A percentile compares a stretch with the other conserved stretches of the same genome.
Conservation (phyloP, 139 green algal species). For the Dunaliella primolecta region DNA sequence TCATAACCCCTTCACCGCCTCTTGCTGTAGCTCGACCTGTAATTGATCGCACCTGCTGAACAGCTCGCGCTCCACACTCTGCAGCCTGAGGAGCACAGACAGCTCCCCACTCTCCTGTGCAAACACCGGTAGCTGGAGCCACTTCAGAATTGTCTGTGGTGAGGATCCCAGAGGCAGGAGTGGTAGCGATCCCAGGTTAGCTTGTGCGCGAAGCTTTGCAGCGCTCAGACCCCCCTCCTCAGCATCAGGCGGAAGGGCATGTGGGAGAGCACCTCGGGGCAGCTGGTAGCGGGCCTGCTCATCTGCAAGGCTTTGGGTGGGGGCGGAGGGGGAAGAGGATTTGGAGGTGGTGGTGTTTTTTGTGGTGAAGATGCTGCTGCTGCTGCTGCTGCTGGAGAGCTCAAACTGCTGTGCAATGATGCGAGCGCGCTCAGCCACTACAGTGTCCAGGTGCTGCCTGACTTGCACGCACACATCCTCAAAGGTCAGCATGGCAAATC, state of each 20-base stretch:
- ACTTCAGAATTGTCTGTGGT: neutral
- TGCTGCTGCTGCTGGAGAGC: neutral
- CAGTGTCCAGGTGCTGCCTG: neutral
- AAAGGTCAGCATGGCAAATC: conserved; percentile 15
- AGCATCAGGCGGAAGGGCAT: neutral
- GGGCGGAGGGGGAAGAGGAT: no score
- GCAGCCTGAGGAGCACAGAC: conserved; percentile 2
- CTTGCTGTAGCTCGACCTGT: no score
- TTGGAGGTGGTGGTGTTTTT: no score
- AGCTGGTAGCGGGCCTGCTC: neutral
- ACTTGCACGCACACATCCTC: conserved; percentile 16
- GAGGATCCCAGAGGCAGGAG: neutral
- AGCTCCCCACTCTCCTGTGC: neutral
- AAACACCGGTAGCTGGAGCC: conserved; percentile 2
- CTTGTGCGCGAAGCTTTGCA: neutral
- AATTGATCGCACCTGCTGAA: conserved; percentile 20
- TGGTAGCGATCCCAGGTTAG: conserved; percentile 2
- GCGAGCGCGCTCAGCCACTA: conserved; percentile 11
- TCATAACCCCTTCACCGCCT: no score
- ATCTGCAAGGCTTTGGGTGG: no score
- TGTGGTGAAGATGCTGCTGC: neutral
- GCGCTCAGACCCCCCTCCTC: neutral
- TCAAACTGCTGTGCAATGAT: neutral
- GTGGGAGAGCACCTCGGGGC: conserved; percentile 5
- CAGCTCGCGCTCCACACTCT: conserved; percentile 36